Evolutionary conservation across 352 stramenopile species (phyloP), one percentile per base, ranked within the genome.

Genomic region (Globisporangium cylindrosporum): DNA sequence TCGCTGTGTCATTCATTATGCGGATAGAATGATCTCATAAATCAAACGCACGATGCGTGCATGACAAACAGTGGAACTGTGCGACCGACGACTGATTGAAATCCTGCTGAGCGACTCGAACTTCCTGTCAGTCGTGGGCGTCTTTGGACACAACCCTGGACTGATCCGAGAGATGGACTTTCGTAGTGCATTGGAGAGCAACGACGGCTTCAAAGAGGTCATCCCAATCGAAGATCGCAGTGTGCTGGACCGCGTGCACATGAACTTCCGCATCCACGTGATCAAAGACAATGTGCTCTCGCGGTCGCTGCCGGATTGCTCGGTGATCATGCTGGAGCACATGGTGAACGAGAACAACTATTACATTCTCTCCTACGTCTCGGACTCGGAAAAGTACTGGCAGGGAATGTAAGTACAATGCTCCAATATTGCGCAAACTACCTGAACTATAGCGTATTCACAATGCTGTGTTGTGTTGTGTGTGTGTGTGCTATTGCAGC

Each of bases 291-390:
- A 93, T 59, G 81, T 95, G 53, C 56, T 95, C 20, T 86, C 84
- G 46, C 82, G 88, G n/a, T 88, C 84, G 48, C 64, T 95, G 9
- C 84, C 86, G 0, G 88, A 95, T 64, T 80, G 82, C 58, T 87
- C 82, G 27, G 82, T 89, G 41, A 78, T 93, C 56, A 84, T 93
- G 77, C 70, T 95, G 29, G 86, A 93, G 41, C 84, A 92, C 62
- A 86, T 95, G 67, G 66, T 84, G 53, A 94, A 94, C 70, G 88
- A 95, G 61, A 93, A 95, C 76, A 95, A 92, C 67, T 93, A 82
- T 67, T 70, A 88, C 66, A 95, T 95, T 51, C 70, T 95, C 29
- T 83, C 84, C 54, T 95, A 92, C 62, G 86, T 95, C 66, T 89
- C 76, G 14, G 84, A 94, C 63, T 78, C 76, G 20, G 76, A 92